These are phyloP conservation scores for Fusarium mundagurra DNA, from an alignment of 2,329 filamentous ascomycete genomes.

Conservation along the genomic window DNA sequence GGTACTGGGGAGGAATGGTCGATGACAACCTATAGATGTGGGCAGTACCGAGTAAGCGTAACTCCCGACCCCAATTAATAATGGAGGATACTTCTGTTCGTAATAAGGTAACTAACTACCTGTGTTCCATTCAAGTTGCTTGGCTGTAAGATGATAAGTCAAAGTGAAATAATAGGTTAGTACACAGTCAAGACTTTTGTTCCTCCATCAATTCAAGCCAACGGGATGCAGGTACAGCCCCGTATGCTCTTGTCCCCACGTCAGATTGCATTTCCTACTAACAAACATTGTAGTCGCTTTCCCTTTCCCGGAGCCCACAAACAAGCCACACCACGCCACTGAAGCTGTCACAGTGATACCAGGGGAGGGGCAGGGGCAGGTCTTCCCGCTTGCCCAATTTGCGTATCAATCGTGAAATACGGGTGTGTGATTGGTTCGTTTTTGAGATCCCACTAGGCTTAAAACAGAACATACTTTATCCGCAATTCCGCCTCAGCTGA, in stretches of 20 bases:
- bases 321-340: slow-evolving; percentile 20
- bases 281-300: slow-evolving; percentile 7
- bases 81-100: not conserved
- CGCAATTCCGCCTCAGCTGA: not conserved
- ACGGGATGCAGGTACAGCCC: not conserved
- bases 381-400: slow-evolving; percentile 28
- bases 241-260: slow-evolving; percentile 17
- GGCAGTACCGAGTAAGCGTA: not conserved
- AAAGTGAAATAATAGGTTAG: not conserved
- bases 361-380: slow-evolving; percentile 10
- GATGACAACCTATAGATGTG: slow-evolving; percentile 2
- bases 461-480: not conserved
- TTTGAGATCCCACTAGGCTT: slow-evolving; percentile 1
- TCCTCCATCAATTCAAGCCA: not conserved
- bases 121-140: not conserved
- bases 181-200: not conserved
- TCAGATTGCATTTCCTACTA: not conserved
- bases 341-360: slow-evolving; percentile 21
- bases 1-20: slow-evolving; percentile 26
- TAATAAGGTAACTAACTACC: not conserved
- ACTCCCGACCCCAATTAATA: not conserved
- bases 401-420: slow-evolving; percentile 2
- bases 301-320: slow-evolving; percentile 19
- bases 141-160: not conserved
- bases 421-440: not conserved